Percentiles rank a stretch among this genome's conserved stretches.
Conservation (phyloP, 2,329 filamentous ascomycete genomes). For the Nemania serpens region DNA sequence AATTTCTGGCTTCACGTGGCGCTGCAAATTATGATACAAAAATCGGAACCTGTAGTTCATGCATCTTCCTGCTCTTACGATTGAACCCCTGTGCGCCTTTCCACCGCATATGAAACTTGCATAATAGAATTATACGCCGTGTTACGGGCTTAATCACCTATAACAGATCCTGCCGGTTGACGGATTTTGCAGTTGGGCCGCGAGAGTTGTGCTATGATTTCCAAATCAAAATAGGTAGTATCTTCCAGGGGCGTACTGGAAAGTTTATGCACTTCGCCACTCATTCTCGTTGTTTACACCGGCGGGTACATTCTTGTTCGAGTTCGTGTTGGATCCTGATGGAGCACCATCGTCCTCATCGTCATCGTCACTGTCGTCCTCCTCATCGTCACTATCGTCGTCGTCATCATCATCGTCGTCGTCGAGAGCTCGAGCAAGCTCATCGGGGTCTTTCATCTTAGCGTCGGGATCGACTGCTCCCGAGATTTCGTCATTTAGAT, state of each 20-base stretch:
- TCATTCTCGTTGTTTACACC: slow-evolving; percentile 39
- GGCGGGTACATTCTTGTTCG: slow-evolving; percentile 25
- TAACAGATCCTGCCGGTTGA: neutral
- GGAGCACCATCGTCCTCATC: slow-evolving; percentile 49
- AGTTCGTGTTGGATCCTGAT: slow-evolving; percentile 26
- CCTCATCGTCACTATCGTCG: slow-evolving; percentile 49
- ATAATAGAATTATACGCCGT: neutral
- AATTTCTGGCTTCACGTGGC: neutral
- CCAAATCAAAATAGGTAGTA: neutral
- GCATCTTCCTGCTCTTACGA: no score
- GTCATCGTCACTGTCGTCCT: slow-evolving; percentile 43
- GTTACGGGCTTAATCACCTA: neutral
- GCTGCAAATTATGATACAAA: slow-evolving; percentile 12
- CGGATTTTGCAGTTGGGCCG: neutral
- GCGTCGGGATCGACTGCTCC: slow-evolving; percentile 62
- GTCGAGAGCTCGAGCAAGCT: slow-evolving; percentile 61
- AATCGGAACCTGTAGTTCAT: no score
- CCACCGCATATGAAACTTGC: neutral
- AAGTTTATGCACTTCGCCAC: slow-evolving; percentile 35
- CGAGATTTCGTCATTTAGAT: slow-evolving; percentile 47
- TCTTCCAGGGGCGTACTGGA: neutral
- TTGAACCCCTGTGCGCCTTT: no score
- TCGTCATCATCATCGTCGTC: slow-evolving; percentile 55
- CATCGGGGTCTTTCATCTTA: slow-evolving; percentile 69
- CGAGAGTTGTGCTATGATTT: neutral